Evolutionary conservation across 2,329 filamentous ascomycete genomes (phyloP).

Genomic region (Aspergillus sp.): DNA sequence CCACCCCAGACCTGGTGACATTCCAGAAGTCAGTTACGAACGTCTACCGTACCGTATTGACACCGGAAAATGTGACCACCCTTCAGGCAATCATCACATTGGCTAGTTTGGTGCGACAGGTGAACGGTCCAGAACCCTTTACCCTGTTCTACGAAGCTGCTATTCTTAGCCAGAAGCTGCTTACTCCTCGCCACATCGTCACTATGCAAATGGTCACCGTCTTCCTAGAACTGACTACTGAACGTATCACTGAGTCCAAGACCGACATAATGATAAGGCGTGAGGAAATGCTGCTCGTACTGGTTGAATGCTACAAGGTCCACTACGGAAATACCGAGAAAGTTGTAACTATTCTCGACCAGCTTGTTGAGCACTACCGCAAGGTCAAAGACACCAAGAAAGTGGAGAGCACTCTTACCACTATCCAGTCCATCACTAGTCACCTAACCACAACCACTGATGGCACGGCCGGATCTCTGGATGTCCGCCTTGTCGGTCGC

Average conservation of each 20-base stretch:
- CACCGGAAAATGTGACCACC: constrained; percentile 43
- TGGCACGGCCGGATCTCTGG: constrained; percentile 25
- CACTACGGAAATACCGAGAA: constrained; percentile 49
- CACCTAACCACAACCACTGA: constrained; percentile 19
- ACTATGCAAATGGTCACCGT: constrained; percentile 48
- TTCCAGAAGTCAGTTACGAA: constrained; percentile 30
- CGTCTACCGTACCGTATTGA: constrained; percentile 33
- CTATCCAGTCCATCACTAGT: constrained; percentile 28
- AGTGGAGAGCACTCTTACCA: constrained; percentile 37
- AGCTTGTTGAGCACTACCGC: constrained; percentile 51
- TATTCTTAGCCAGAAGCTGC: constrained; percentile 37
- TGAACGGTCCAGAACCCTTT: constrained; percentile 30
- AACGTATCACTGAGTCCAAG: constrained; percentile 24
- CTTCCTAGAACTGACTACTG: constrained; percentile 49
- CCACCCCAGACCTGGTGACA: constrained; percentile 30
- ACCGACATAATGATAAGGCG: constrained; percentile 39
- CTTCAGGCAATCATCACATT: constrained; percentile 43
- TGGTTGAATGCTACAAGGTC: constrained; percentile 51
- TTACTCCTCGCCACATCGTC: constrained; percentile 45
- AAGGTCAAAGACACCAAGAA: constrained; percentile 50
- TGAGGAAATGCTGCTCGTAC: constrained; percentile 48
- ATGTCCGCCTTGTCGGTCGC: constrained; percentile 37
- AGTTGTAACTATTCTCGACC: constrained; percentile 45
- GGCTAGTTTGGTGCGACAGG: constrained; percentile 44
- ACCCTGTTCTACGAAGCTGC: constrained; percentile 48